A percentile compares a stretch with the other conserved stretches of the same genome.
Evolutionary conservation across 83 land plant species (phyloP).

Genomic region (Picea mariana): DNA sequence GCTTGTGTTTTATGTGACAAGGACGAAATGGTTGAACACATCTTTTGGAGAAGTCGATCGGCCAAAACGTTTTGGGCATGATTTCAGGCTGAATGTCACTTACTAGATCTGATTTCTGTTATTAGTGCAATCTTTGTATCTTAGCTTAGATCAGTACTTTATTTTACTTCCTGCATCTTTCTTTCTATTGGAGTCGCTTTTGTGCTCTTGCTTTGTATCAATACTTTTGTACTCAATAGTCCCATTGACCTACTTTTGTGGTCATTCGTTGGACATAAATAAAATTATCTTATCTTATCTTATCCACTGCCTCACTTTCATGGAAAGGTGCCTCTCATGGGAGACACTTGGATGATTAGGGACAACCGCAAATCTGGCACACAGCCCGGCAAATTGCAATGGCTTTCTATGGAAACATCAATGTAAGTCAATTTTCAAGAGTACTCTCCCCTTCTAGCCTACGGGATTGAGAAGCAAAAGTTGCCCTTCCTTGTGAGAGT

Average conservation of each 20-base stretch:
- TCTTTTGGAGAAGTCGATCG: background rate
- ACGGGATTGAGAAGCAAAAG: background rate
- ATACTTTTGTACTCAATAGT: too few species aligned
- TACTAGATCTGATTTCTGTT: background rate
- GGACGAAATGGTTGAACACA: background rate
- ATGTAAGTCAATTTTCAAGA: background rate
- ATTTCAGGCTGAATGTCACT: background rate
- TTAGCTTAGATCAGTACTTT: too few species aligned
- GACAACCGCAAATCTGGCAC: background rate
- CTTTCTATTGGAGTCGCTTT: too few species aligned
- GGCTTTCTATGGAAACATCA: background rate
- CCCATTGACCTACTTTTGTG: too few species aligned
- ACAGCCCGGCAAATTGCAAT: background rate
- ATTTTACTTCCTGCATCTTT: too few species aligned
- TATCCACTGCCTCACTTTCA: background rate
- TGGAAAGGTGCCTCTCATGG: background rate
- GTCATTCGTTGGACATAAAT: too few species aligned
- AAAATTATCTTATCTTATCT: too few species aligned
- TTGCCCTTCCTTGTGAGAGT: background rate
- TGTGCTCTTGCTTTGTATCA: too few species aligned
- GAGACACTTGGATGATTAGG: background rate
- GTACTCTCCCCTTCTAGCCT: background rate
- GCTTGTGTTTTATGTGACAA: background rate
- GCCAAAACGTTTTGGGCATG: background rate
- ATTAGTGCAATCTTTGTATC: too few species aligned